These are phyloP conservation scores for Tympanopsis confertula DNA, from an alignment of 2,329 filamentous ascomycete species.

Conservation along the genomic window DNA sequence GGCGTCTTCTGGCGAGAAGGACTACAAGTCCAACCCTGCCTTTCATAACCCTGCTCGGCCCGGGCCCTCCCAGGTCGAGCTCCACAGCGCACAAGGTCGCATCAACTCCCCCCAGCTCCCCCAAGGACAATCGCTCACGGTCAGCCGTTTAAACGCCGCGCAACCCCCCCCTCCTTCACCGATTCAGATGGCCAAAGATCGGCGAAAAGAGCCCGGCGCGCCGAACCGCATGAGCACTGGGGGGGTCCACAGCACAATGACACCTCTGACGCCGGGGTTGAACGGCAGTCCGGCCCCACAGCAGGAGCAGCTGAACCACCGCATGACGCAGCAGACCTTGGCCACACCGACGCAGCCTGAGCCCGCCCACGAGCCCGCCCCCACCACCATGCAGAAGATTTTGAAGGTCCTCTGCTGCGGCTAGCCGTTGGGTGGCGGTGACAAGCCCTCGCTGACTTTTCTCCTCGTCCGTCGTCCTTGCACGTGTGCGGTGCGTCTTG, in stretches of 20 bases:
- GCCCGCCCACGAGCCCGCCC: slow-evolving; percentile 57
- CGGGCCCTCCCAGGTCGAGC: slow-evolving; percentile 73
- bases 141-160: slow-evolving; percentile 85
- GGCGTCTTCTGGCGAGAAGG: slow-evolving; percentile 68
- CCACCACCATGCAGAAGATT: slow-evolving; percentile 78
- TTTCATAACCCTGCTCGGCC: slow-evolving; percentile 67
- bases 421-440: slow-evolving; percentile 24
- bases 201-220: slow-evolving; percentile 68
- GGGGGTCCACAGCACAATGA: slow-evolving; percentile 65
- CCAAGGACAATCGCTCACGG: slow-evolving; percentile 55
- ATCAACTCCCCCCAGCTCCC: slow-evolving; percentile 53
- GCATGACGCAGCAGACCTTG: slow-evolving; percentile 44
- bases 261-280: slow-evolving; percentile 82
- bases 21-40: slow-evolving; percentile 73
- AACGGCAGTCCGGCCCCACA: slow-evolving; percentile 84
- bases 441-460: slow-evolving; percentile 3
- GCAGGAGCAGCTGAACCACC: slow-evolving; percentile 43
- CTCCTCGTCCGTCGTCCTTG: slow-evolving; percentile 1
- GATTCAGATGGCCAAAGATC: slow-evolving; percentile 68
- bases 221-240: slow-evolving; percentile 69
- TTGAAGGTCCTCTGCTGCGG: slow-evolving; percentile 89
- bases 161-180: slow-evolving; percentile 80
- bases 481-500: too few species aligned
- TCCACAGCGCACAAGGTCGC: slow-evolving; percentile 62
- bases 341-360: slow-evolving; percentile 38